phyloP scores from a whole-genome alignment of 1,284 basidiomycete genomes.

The Chondrostereum purpureum region DNA sequence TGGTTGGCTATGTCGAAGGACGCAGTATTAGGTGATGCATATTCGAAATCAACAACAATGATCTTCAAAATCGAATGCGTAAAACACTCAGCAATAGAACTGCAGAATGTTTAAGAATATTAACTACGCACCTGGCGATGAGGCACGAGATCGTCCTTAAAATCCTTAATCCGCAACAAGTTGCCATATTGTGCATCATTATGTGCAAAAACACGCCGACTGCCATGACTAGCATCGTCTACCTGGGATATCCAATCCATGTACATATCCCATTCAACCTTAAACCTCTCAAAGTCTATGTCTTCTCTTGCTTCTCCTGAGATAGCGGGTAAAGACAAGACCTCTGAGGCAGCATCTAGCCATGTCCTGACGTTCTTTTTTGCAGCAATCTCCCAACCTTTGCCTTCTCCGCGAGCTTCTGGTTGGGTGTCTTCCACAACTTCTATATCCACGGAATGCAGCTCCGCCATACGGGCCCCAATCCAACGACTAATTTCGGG shows the following conservation, averaged over 20 bases:
- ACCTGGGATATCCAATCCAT: conserved; percentile 61
- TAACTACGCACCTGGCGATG: conserved; percentile 58
- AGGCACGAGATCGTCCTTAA: conserved; percentile 40
- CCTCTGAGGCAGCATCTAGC: conserved; percentile 56
- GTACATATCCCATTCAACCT: conserved; percentile 59
- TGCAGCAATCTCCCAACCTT: conserved; percentile 50
- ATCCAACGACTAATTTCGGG: conserved; percentile 76
- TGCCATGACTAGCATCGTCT: conserved; percentile 47
- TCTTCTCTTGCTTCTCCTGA: conserved; percentile 33
- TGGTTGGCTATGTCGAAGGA: conserved; percentile 95
- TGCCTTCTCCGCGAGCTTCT: conserved; percentile 34
- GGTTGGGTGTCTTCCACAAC: conserved; percentile 46
- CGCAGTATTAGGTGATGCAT: conserved; percentile 82
- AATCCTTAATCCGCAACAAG: conserved; percentile 64
- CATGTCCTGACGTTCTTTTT: conserved; percentile 59
- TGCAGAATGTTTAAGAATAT: background rate
- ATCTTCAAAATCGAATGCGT: conserved; percentile 42
- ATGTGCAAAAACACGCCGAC: conserved; percentile 73
- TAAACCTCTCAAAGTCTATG: conserved; percentile 62
- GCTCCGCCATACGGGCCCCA: conserved; percentile 85
- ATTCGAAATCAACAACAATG: conserved; percentile 95
- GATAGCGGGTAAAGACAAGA: conserved; percentile 50
- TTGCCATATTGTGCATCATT: conserved; percentile 96
- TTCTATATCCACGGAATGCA: conserved; percentile 83
- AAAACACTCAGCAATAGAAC: background rate